Base-by-base conservation (phyloP, 441 rosid genomes). In the Mallotus japonicus region DNA sequence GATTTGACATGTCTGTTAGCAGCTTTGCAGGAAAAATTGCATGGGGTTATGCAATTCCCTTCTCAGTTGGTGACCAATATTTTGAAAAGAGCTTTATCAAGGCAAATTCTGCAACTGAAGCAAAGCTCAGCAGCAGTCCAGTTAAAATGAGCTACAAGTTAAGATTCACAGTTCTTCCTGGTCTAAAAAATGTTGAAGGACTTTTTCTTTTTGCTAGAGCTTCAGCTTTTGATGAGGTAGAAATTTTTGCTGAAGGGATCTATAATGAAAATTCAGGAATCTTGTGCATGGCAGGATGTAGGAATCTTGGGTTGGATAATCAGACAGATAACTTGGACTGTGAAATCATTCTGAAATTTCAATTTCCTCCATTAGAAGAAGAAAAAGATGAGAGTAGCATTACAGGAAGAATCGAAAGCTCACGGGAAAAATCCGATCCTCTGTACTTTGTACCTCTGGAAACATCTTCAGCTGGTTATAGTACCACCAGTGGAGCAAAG, bases 231-330 rank as follows among this genome's bases (percentile, higher is more conserved):
- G 13, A 57, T 24, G 76, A 44, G 20, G 62, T 81, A 34, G 37
- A 62, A 62, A 77, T 84, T 57, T 73, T 78, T 46, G 87, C 86
- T 15, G 87, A 84, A 79, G 87, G 87, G 51, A 56, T 78, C 53
- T 83, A 81, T 56, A 58, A 83, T 72, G 67, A 47, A 1, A 40
- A 76, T 19, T 84, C 81, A 0, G 86, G 86, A 22, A 15, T 16
- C 15, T 74, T 86, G 69, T 82, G 86, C 69, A 81, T 86, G 86
- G 72, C 83, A 14, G 89, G 84, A 9, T 84, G 89, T 64, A 76
- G 72, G 61, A 74, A 69, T 34, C 42, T 76, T 7, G 53, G 8
- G 7, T 37, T 22, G 12, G 60, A 19, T 16, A 20, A 59, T 51
- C 74, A 73, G 34, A 24, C 53, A 42, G 69, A 32, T 2, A 73